These are phyloP conservation scores for Fusarium camptoceras DNA, from an alignment of 2,329 filamentous ascomycete species.

Conservation along the genomic window DNA sequence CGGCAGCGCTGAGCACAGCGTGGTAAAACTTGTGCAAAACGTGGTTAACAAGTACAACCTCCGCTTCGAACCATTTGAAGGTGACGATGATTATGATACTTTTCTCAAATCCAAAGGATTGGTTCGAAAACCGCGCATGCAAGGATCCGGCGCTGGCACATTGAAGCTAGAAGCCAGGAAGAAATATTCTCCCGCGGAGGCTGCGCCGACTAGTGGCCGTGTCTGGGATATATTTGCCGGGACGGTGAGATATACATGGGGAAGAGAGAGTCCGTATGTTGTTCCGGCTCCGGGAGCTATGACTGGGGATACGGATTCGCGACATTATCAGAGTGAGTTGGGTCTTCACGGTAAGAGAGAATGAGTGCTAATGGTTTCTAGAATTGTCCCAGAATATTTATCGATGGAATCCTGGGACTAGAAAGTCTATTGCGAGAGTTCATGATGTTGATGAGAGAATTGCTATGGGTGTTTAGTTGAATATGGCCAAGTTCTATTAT, in stretches of 20 bases:
- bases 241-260: constrained; percentile 11
- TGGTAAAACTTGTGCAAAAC: neutral
- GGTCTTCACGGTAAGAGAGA: neutral
- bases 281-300: constrained; percentile 18
- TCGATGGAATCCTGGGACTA: constrained; percentile 5
- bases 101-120: neutral
- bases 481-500: constrained; percentile 24
- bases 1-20: neutral
- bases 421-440: constrained; percentile 10
- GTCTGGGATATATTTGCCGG: constrained; percentile 22
- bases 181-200: neutral
- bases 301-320: constrained; percentile 28
- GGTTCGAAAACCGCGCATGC: neutral
- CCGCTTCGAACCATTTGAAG: constrained; percentile 5
- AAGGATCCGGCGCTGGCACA: neutral
- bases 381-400: constrained; percentile 13
- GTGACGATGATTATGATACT: neutral
- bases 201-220: neutral
- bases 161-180: neutral
- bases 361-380: neutral
- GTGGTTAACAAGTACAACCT: neutral
- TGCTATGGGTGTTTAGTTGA: constrained; percentile 14
- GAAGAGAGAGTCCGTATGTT: neutral
- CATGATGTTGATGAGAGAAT: constrained; percentile 23
- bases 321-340: constrained; percentile 14